Evolutionary conservation across 176 grass and related monocot genomes (phyloP).

Genomic region (Cenchrus fungigraminus): DNA sequence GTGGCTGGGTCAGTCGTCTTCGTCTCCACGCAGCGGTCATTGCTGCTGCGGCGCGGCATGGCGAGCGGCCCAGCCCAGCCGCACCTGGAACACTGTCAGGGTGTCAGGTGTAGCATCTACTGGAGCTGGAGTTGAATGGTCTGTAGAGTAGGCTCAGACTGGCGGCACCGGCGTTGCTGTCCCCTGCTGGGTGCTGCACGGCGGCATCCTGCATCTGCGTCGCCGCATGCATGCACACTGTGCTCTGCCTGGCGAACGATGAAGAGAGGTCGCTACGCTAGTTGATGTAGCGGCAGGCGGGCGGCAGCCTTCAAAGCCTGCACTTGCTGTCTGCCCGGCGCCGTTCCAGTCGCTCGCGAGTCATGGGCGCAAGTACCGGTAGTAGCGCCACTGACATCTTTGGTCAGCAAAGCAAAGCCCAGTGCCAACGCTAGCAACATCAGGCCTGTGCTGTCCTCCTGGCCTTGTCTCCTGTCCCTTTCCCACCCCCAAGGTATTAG

Average conservation of each 20-base stretch:
- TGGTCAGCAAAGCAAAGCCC: background rate
- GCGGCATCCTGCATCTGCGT: background rate
- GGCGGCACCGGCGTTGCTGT: background rate
- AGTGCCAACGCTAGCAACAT: background rate
- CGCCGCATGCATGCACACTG: constrained; percentile 15
- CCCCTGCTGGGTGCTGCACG: background rate
- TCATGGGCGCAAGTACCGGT: constrained; percentile 37
- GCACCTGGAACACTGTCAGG: constrained; percentile 23
- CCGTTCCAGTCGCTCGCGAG: constrained; percentile 4
- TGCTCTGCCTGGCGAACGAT: background rate
- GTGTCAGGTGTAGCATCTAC: constrained; percentile 28
- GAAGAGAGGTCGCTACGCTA: too few species aligned
- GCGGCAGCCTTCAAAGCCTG: constrained; percentile 26
- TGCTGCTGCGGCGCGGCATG: background rate
- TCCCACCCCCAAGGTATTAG: background rate
- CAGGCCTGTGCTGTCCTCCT: background rate
- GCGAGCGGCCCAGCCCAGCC: background rate
- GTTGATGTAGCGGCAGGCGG: too few species aligned
- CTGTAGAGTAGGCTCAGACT: background rate
- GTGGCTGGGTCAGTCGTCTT: background rate
- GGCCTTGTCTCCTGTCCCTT: background rate
- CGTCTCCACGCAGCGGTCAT: background rate
- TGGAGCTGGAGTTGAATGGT: constrained; percentile 10
- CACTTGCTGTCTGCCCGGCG: constrained; percentile 37
- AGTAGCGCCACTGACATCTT: background rate